A percentile compares a stretch with the other conserved stretches of the same genome.
Evolutionary conservation across 2,329 filamentous ascomycete genomes (phyloP).

Genomic region (Zopfia rhizophila): DNA sequence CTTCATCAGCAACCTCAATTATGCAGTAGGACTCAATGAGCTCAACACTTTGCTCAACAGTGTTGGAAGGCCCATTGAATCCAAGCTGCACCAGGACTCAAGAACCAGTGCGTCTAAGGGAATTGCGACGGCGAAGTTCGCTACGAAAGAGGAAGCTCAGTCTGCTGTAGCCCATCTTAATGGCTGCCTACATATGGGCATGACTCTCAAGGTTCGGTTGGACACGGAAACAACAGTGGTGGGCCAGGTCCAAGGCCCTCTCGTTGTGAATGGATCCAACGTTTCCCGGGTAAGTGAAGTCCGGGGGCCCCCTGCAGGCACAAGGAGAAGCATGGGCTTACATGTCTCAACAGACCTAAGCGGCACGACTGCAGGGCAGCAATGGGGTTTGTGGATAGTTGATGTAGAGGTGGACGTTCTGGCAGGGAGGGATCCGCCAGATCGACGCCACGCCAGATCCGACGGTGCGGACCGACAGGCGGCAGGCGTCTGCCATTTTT

Average conservation of each 20-base stretch:
- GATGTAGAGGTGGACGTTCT: too few relatives aligned
- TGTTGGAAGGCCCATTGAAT: slow-evolving; percentile 35
- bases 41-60: slow-evolving; percentile 38
- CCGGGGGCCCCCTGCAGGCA: too few relatives aligned
- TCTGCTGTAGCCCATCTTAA: slow-evolving; percentile 41
- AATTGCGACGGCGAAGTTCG: slow-evolving; percentile 45
- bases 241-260: slow-evolving; percentile 37
- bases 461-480: too few relatives aligned
- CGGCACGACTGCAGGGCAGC: too few relatives aligned
- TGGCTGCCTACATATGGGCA: slow-evolving; percentile 38
- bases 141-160: slow-evolving; percentile 41
- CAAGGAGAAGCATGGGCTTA: too few relatives aligned
- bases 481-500: too few relatives aligned
- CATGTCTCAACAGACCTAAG: too few relatives aligned
- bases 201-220: slow-evolving; percentile 44
- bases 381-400: too few relatives aligned
- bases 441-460: too few relatives aligned
- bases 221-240: slow-evolving; percentile 48
- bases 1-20: slow-evolving; percentile 47
- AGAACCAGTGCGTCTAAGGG: slow-evolving; percentile 42
- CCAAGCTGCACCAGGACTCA: slow-evolving; percentile 37
- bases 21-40: slow-evolving; percentile 36
- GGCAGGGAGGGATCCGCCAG: too few relatives aligned
- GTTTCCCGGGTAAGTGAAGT: slow-evolving; percentile 32
- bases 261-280: slow-evolving; percentile 43